Percentiles rank a stretch among this genome's conserved stretches.
Evolutionary conservation across 208 protist genomes (phyloP).

Genomic region (Acanthamoeba triangularis): DNA sequence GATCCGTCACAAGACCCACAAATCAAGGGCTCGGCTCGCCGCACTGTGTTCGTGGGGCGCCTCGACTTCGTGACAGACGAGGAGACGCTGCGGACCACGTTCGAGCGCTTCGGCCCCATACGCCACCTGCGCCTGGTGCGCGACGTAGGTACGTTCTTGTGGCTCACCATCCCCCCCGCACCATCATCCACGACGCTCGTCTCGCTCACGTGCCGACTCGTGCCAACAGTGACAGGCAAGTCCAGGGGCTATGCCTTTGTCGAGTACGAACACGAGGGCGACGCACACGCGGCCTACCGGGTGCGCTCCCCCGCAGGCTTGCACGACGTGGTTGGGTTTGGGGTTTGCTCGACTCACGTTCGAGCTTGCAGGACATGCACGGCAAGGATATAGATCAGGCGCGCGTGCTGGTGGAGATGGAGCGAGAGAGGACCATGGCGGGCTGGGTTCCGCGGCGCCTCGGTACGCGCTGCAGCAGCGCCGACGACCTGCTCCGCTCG

Average conservation of each 20-base stretch:
- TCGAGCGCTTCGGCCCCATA: constrained; percentile 65
- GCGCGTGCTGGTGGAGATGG: constrained; percentile 74
- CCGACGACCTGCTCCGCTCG: background rate
- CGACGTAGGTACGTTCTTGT: constrained; percentile 73
- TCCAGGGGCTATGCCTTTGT: constrained; percentile 81
- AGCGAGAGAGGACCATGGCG: constrained; percentile 64
- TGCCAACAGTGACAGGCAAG: constrained; percentile 80
- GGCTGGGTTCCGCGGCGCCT: constrained; percentile 82
- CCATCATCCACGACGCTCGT: background rate
- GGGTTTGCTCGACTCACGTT: background rate
- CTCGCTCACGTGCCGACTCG: background rate
- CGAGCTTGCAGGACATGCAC: constrained; percentile 30
- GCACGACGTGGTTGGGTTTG: background rate
- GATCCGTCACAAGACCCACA: constrained; percentile 64
- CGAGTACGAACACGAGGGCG: constrained; percentile 76
- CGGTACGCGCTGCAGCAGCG: background rate
- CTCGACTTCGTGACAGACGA: constrained; percentile 73
- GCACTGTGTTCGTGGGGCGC: constrained; percentile 79
- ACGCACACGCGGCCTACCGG: background rate
- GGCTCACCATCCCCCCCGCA: background rate
- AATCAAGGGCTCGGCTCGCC: constrained; percentile 44
- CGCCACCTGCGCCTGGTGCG: constrained; percentile 66
- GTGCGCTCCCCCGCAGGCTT: background rate
- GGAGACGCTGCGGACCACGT: constrained; percentile 60
- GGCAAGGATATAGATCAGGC: constrained; percentile 66